These are phyloP conservation scores for Inga laurina DNA, from an alignment of 306 rosid genomes.

Conservation along the genomic window DNA sequence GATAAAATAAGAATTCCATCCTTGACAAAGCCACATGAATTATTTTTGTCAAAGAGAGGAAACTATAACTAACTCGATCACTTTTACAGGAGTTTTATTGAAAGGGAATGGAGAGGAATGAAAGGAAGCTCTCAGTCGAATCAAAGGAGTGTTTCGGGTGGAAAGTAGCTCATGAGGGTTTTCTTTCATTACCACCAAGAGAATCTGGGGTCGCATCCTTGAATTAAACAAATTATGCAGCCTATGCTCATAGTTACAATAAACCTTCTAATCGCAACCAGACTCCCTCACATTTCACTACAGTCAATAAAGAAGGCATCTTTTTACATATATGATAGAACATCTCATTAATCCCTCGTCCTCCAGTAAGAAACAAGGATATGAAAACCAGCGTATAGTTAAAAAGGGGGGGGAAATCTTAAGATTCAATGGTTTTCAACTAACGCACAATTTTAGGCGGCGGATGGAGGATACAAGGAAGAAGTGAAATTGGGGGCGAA, in stretches of 20 bases:
- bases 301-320: neutral
- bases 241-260: neutral
- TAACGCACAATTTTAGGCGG: neutral
- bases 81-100: neutral
- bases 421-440: neutral
- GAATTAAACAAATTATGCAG: neutral
- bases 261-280: neutral
- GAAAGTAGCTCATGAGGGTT: neutral
- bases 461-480: neutral
- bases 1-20: too few relatives aligned
- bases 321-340: neutral
- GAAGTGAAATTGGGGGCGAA: neutral
- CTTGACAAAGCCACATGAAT: too few relatives aligned
- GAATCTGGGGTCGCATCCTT: neutral
- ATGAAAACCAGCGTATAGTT: neutral
- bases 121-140: neutral
- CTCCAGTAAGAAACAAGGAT: neutral
- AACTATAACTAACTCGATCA: too few relatives aligned
- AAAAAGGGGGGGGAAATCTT: neutral
- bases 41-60: too few relatives aligned
- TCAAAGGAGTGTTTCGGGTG: neutral
- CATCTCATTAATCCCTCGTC: neutral
- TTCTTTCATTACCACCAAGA: neutral
- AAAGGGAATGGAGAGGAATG: neutral
- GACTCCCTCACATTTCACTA: neutral